Base-by-base conservation (phyloP, 2,329 filamentous ascomycete species). In the Hypoxylon sp. region DNA sequence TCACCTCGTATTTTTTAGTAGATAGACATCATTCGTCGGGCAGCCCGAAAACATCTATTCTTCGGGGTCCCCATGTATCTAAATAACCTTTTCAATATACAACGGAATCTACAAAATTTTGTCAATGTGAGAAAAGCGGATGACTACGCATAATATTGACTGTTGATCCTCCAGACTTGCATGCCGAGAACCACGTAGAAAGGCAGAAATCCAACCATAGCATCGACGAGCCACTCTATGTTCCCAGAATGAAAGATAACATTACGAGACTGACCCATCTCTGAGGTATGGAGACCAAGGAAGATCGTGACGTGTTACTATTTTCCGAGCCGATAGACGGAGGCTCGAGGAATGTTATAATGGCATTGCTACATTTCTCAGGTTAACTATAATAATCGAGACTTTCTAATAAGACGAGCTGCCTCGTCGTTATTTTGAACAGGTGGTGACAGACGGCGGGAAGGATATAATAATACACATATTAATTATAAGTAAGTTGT, bases 191-290 rank as follows among this genome's bases (percentile, higher is more conserved):
- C n/a, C 39, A 44, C n/a, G 39, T 22, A 44, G 39, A 44, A 44
- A 22, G 39, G 17, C 39, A 44, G 5, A 44, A 44, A 44, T 10
- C 39, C 19, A 11, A 11, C 39, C 9, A 44, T 44, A 44, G 35
- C 39, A 44, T 44, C 39, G 17, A 22, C 17, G 14, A 19, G 39
- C 9, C 17, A 17, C 39, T 44, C 17, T 19, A 8, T 44, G 39
- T 22, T 44, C 22, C 39, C 39, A 44, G 39, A 44, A 44, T 44
- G 9, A 22, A 44, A 10, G 17, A 44, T 44, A 44, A 4, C 8
- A 44, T 44, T 44, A 44, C 39, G 39, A 44, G 39, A 44, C 39
- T 44, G 39, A 44, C 19, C 39, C 39, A 44, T 44, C 35, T 22
- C 5, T 11, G 17, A 37, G 13, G 6, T 19, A 44, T 44, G 39